Base-by-base conservation (phyloP, 768 basidiomycete genomes). In the Lactarius pseudohatsudake region DNA sequence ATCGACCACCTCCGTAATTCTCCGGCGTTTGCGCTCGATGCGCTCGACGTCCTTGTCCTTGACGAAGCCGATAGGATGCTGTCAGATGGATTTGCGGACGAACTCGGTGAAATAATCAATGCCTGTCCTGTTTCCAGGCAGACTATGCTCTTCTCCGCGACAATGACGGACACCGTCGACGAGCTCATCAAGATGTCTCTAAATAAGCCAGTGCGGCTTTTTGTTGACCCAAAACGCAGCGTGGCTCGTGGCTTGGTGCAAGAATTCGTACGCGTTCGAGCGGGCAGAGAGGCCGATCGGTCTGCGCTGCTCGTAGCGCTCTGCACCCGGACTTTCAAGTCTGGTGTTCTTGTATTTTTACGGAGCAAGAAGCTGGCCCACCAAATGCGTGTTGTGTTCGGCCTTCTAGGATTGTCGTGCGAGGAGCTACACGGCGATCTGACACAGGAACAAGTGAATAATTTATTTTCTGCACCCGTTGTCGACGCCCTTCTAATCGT, bases 41-140 rank as follows among this genome's bases (percentile, higher is more conserved):
- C 91, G 0, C 84, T 98, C 41, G 97, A 98, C 74, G 86, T 98
- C 60, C 82, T 99, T 50, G 90, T 99, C 16, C 85, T 99, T 20
- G 97, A 99, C 73, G 97, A 99, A 79, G 97, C 97, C 1, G 97
- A 99, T 76, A 85, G 97, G 61, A 98, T 99, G 93, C 86, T 99
- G 40, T 89, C 86, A 1, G 92, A 95, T 76, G 97, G 96, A 32
- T 99, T 98, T 79, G 87, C 90, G 8, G 97, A 96, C 75, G 97
- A 98, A 76, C 81, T 99, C 40, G 80, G 86, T 20, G 97, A 99
- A 77, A 97, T 99, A 72, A 88, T 98, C 78, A 89, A 88, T 72
- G 85, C 91, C 20, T 97, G 95, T 74, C 95, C 95, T 2, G 77
- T 77, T 26, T 90, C 90, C 30, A 86, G 97, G 43, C 97, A 98